Evolutionary conservation across 1,284 basidiomycete genomes (phyloP), one percentile per base, ranked within the genome.

Genomic region (Cryptococcus sp.): DNA sequence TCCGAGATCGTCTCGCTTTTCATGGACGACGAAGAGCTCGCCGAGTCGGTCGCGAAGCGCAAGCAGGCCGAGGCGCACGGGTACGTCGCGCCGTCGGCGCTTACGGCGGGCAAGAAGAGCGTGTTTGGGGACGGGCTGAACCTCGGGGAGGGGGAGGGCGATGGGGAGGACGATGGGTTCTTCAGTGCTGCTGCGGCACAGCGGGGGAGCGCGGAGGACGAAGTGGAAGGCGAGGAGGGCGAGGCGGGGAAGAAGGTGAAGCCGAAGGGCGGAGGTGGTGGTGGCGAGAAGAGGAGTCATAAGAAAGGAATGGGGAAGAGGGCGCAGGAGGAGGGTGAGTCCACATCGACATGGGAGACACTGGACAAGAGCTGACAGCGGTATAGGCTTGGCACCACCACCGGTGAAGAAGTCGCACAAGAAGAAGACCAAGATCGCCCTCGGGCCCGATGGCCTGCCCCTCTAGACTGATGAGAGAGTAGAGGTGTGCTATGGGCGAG

Each of bases 1-100:
- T 94, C 92, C 78, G 96, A 99, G 76, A 97, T 99, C 58, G 94
- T 97, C 8, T 92, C 93, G 60, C 79, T 99, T 55, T 81, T 99
- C 56, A 84, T 99, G 69, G 95, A 94, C 74, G 95, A 98, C 70
- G 93, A 98, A 59, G 74, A 77, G 47, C 64, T 77, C 1, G 76
- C 76, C 23, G 76, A 75, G 46, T 72, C 71, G 8, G 72, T 78
- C 13, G 73, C 76, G 18, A 76, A 77, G 56, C 72, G 77, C 12
- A 75, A 72, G 60, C 72, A 75, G 46, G 75, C 75, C 51, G 77
- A 78, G 60, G 73, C 74, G 48, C 74, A 76, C 53, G 74, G 72
- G 16, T 73, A 70, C 51, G 63, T 68, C 38, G 69, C 65, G 0
- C 64, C 69, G 2, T 23, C 56, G 4, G 45, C 50, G 18, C 43